Percentiles rank a stretch among this genome's conserved stretches.
phyloP scores from a whole-genome alignment of 192 early-diverging fungal species.

The Phlyctochytrium bullatum region DNA sequence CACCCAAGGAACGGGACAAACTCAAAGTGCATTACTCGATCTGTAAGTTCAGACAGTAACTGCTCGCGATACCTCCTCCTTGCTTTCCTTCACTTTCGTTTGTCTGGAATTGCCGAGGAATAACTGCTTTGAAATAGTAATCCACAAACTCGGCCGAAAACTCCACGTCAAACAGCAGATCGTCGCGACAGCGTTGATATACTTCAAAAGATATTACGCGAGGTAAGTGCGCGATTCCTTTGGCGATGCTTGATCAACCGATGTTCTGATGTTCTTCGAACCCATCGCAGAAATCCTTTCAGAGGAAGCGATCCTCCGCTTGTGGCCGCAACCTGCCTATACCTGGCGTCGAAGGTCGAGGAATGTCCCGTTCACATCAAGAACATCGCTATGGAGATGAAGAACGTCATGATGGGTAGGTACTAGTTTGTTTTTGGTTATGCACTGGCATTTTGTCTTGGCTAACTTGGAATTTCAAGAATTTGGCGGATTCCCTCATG shows the following conservation, averaged over 20 bases:
- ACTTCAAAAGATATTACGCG: conserved; percentile 88
- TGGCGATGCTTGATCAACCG: neutral
- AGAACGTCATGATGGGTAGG: neutral
- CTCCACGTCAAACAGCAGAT: conserved; percentile 77
- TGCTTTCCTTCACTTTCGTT: too few relatives aligned
- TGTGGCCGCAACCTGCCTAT: conserved; percentile 77
- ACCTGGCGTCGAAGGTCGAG: conserved; percentile 87
- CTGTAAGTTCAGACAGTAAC: too few relatives aligned
- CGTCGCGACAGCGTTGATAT: conserved; percentile 78
- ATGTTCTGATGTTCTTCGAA: conserved; percentile 35
- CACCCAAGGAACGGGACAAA: too few relatives aligned
- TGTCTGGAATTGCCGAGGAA: too few relatives aligned
- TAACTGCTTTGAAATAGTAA: conserved; percentile 60
- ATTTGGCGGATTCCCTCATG: conserved; percentile 60
- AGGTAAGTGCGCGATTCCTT: conserved; percentile 51
- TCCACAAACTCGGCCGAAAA: conserved; percentile 68
- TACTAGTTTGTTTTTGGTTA: neutral
- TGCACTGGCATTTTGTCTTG: neutral
- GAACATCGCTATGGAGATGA: conserved; percentile 30
- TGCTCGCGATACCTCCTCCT: too few relatives aligned
- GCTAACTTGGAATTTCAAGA: neutral
- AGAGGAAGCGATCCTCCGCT: too few relatives aligned
- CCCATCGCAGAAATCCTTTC: too few relatives aligned
- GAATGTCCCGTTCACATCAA: conserved; percentile 72
- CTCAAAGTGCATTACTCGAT: too few relatives aligned